phyloP scores from a whole-genome alignment of 306 rosid genomes.

The Vigna hirtella region DNA sequence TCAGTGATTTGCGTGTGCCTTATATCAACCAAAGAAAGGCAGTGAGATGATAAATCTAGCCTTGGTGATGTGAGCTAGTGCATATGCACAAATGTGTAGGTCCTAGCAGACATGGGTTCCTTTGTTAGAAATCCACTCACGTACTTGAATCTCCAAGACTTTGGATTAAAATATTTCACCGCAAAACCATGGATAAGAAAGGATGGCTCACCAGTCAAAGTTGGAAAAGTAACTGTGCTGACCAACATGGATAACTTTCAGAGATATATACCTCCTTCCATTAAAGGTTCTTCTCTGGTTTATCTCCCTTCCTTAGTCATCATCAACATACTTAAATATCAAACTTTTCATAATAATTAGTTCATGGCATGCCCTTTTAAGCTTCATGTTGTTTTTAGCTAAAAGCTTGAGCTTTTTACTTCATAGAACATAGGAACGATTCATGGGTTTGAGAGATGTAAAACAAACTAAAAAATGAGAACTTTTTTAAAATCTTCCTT shows the following conservation, averaged over 20 bases:
- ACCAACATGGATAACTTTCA: conserved; percentile 66
- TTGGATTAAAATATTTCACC: conserved; percentile 55
- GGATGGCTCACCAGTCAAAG: conserved; percentile 70
- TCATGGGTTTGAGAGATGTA: no score
- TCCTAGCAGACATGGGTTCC: conserved; percentile 52
- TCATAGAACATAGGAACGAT: no score
- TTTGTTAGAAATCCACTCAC: conserved; percentile 55
- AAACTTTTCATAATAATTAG: background rate
- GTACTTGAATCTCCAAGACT: conserved; percentile 56
- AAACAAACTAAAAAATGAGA: no score
- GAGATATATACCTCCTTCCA: conserved; percentile 71
- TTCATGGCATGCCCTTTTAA: no score
- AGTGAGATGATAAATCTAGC: no score
- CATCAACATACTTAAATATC: no score
- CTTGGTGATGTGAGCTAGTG: no score
- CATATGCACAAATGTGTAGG: no score
- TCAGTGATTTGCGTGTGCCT: no score
- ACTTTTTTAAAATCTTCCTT: no score
- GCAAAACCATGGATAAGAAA: conserved; percentile 71
- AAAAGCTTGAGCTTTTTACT: background rate
- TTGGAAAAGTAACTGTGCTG: conserved; percentile 52
- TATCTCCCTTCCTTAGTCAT: background rate
- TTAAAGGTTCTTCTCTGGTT: conserved; percentile 58
- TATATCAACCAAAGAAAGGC: no score
- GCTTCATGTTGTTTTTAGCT: background rate